Conservation (phyloP, 805 yeast species). For the Pichia rugopelliculosa region DNA sequence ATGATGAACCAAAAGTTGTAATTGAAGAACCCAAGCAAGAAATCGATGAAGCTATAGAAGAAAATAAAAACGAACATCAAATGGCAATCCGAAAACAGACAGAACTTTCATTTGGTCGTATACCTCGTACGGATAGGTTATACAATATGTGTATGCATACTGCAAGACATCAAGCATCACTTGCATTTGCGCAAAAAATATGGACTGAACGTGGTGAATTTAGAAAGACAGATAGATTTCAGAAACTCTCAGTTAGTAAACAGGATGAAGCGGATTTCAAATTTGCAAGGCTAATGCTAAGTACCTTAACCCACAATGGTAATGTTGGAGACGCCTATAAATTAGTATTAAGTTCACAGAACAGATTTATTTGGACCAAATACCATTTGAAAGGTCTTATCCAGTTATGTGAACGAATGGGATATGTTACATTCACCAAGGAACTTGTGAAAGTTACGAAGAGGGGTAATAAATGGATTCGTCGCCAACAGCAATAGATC, state of each 20-base stretch:
- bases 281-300: conserved; percentile 69
- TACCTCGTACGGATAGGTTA: conserved; percentile 39
- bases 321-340: conserved; percentile 62
- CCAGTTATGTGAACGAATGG: conserved; percentile 34
- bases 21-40: conserved; percentile 17
- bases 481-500: conserved; percentile 7
- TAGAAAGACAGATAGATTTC: conserved; percentile 50
- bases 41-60: conserved; percentile 7
- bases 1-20: conserved; percentile 18
- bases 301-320: conserved; percentile 47
- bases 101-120: conserved; percentile 6
- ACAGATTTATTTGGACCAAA: conserved; percentile 63
- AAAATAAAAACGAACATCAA: conserved; percentile 12
- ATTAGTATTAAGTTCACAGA: conserved; percentile 57
- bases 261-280: conserved; percentile 48
- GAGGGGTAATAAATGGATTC: conserved; percentile 14
- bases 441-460: conserved; percentile 22
- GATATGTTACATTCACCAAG: conserved; percentile 32
- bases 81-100: neutral
- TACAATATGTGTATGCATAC: conserved; percentile 63
- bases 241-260: conserved; percentile 25
- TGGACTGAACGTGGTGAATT: conserved; percentile 79
- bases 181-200: conserved; percentile 51
- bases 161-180: conserved; percentile 48
- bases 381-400: conserved; percentile 38